These are phyloP conservation scores for Oryza brachyantha DNA, from an alignment of 176 grass and related monocot genomes.

Conservation along the genomic window DNA sequence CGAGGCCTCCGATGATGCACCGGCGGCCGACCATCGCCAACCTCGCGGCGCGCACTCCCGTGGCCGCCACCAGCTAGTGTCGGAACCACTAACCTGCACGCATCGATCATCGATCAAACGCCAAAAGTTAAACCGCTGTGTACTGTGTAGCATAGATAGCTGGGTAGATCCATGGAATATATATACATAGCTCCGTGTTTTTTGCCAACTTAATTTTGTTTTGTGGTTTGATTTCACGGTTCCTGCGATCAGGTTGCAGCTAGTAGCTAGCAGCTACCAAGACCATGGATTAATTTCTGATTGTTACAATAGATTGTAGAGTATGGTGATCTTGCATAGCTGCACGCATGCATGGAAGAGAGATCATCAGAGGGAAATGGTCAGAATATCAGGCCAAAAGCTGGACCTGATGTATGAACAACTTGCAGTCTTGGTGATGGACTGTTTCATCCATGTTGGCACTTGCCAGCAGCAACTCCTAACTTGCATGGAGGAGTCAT, in stretches of 20 bases:
- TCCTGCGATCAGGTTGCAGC: neutral
- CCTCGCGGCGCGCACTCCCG: conserved; percentile 44
- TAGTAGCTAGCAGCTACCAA: neutral
- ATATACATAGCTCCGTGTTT: neutral
- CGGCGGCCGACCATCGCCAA: conserved; percentile 59
- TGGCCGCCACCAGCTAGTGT: conserved; percentile 22
- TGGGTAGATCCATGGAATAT: neutral
- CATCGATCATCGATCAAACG: neutral
- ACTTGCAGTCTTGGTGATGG: neutral
- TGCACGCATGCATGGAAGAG: neutral
- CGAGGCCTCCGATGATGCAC: conserved; percentile 19
- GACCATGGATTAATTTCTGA: neutral
- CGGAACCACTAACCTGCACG: neutral
- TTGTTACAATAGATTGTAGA: neutral
- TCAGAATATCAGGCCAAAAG: too few species aligned
- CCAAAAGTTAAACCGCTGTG: neutral
- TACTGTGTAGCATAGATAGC: neutral
- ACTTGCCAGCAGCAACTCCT: neutral
- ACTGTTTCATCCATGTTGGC: neutral
- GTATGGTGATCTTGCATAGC: neutral
- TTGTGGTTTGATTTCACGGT: neutral
- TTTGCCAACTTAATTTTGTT: neutral
- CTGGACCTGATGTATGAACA: neutral
- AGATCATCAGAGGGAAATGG: neutral
- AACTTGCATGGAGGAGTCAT: neutral